phyloP scores from a whole-genome alignment of 345 rosid genomes.

The Raphanus sativus region DNA sequence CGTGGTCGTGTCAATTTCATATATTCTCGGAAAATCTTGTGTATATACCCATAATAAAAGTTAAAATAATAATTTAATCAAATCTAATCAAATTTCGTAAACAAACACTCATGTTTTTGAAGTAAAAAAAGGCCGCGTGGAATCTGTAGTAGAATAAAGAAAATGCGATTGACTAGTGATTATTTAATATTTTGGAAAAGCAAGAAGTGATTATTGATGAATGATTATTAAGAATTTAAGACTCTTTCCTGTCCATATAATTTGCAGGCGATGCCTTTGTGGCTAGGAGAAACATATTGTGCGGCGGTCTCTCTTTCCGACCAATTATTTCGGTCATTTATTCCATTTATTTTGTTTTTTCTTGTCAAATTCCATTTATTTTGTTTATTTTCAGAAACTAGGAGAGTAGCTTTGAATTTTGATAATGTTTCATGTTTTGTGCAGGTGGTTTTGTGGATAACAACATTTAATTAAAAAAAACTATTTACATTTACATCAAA shows the following conservation, averaged over 20 bases:
- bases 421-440: not conserved
- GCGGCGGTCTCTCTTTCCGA: slow-evolving; percentile 32
- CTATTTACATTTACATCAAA: not conserved
- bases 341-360: not conserved
- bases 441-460: not conserved
- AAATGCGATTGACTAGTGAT: not conserved
- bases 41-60: slow-evolving; percentile 12
- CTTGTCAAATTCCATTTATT: not conserved
- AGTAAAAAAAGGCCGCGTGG: not conserved
- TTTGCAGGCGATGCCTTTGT: slow-evolving; percentile 16
- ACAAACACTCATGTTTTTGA: not conserved
- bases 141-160: not conserved
- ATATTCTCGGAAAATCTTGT: slow-evolving; percentile 25
- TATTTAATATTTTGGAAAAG: not conserved
- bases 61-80: not conserved
- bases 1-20: slow-evolving; percentile 40
- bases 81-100: not conserved
- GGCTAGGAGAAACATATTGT: slow-evolving; percentile 19
- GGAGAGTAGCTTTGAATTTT: slow-evolving; percentile 16
- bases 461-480: not conserved
- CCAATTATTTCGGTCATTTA: slow-evolving; percentile 7
- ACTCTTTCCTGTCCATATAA: slow-evolving; percentile 31
- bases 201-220: slow-evolving; percentile 8
- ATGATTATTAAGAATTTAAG: slow-evolving; percentile 17
- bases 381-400: not conserved